phyloP scores from a whole-genome alignment of 2,329 filamentous ascomycete genomes.

The Dothiorella sarmentorum region DNA sequence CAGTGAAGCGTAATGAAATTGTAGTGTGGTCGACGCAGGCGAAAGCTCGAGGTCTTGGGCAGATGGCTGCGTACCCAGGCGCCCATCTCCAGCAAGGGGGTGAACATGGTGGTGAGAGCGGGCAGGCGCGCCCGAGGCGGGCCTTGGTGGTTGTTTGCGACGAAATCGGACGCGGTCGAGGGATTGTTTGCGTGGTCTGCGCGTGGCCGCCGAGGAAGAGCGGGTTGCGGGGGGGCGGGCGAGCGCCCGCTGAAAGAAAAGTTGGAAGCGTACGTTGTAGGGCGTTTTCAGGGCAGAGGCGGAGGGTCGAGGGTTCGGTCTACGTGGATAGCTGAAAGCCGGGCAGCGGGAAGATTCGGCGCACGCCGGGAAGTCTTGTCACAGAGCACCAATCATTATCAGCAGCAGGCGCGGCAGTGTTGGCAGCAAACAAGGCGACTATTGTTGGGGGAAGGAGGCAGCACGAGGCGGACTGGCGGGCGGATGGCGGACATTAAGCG shows the following conservation, averaged over 20 bases:
- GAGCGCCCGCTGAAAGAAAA: background rate
- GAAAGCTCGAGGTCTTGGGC: conserved; percentile 27
- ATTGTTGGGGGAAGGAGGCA: background rate
- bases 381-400: conserved; percentile 1
- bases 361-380: background rate
- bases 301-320: background rate
- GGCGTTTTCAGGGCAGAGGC: background rate
- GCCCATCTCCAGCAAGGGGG: conserved; percentile 29
- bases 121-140: background rate
- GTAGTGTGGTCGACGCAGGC: conserved; percentile 56
- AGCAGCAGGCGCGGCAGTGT: background rate
- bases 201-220: background rate
- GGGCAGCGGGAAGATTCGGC: conserved; percentile 2
- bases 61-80: conserved; percentile 29
- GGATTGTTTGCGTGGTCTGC: background rate
- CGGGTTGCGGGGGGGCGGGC: background rate
- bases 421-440: background rate
- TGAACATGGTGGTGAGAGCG: conserved; percentile 27
- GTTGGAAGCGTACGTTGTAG: background rate
- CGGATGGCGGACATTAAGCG: conserved; percentile 12
- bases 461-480: background rate
- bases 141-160: background rate
- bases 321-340: background rate
- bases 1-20: conserved; percentile 82
- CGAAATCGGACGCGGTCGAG: background rate